phyloP scores from a whole-genome alignment of 169 alveolate genomes.

The Eimeria brunetti region DNA sequence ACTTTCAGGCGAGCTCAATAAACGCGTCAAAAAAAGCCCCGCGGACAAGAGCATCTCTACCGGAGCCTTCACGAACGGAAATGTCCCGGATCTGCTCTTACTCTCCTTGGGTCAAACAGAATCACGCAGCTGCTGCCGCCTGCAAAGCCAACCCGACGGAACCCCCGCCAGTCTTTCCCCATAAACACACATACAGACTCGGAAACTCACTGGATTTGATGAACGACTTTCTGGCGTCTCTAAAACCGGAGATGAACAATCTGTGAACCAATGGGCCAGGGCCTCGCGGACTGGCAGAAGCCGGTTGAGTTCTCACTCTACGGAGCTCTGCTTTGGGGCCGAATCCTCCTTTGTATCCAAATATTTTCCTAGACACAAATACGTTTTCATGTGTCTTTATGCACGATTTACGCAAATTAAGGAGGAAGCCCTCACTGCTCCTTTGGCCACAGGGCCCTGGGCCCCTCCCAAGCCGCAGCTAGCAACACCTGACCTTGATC shows the following conservation, averaged over 20 bases:
- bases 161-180: background rate
- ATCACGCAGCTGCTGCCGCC: background rate
- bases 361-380: background rate
- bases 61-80: background rate
- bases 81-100: background rate
- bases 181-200: background rate
- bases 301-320: background rate
- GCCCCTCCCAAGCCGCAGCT: conserved; percentile 76
- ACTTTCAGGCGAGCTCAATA: background rate
- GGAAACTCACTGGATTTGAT: conserved; percentile 1
- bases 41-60: background rate
- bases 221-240: background rate
- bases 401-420: background rate
- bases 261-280: conserved; percentile 11
- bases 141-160: background rate
- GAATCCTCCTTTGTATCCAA: background rate
- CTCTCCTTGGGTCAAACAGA: background rate
- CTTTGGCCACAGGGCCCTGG: conserved; percentile 64
- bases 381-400: background rate
- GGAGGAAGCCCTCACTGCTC: conserved; percentile 11
- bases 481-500: conserved; percentile 70
- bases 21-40: background rate
- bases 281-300: conserved; percentile 30
- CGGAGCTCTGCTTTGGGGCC: conserved; percentile 19
- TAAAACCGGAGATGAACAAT: background rate